phyloP scores from a whole-genome alignment of 257 asterid species.

The Buddleja alternifolia region DNA sequence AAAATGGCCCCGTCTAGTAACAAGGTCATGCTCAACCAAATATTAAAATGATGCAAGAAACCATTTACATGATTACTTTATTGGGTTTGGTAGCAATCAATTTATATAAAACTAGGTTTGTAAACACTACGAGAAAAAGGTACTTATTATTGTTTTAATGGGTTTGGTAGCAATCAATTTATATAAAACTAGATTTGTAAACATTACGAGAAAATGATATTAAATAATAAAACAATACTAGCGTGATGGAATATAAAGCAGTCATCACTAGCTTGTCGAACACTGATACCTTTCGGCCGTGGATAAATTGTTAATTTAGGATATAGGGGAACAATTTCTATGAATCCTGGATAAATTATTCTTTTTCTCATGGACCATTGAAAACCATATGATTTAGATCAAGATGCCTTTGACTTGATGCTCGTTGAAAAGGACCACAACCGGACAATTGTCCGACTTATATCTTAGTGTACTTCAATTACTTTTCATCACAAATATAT shows the following conservation, averaged over 20 bases:
- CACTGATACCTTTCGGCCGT: conserved; percentile 3
- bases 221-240: conserved; percentile 19
- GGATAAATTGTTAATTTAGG: background rate
- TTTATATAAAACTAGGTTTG: background rate
- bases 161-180: conserved; percentile 29
- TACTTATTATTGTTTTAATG: background rate
- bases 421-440: conserved; percentile 20
- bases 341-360: conserved; percentile 2
- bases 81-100: conserved; percentile 27
- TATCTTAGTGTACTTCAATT: no score
- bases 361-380: conserved; percentile 21
- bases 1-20: no score
- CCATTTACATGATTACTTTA: background rate
- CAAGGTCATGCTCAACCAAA: no score
- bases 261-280: conserved; percentile 11
- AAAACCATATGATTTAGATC: background rate
- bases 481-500: no score
- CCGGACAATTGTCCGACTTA: background rate
- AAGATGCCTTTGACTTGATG: conserved; percentile 36
- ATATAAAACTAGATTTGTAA: no score
- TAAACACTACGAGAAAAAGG: no score
- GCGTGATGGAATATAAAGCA: conserved; percentile 19
- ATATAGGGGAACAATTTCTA: conserved; percentile 12
- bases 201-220: no score
- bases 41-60: no score